Evolutionary conservation across 1,139 yeast genomes (phyloP).

Genomic region (Arxiozyma telluris): DNA sequence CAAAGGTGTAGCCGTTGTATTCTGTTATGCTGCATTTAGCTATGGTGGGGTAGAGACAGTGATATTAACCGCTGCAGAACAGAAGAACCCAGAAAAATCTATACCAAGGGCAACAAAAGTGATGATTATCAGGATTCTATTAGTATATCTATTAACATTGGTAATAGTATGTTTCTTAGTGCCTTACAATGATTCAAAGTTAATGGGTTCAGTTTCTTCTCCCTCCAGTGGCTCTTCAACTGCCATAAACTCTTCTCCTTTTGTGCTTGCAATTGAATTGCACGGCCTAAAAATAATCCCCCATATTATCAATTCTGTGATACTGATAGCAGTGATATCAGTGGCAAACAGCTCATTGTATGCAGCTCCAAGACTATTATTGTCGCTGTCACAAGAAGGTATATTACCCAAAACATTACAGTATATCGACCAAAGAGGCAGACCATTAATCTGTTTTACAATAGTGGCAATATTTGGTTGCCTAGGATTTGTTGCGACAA

Average conservation of each 20-base stretch:
- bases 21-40: slow-evolving; percentile 75
- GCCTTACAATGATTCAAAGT: slow-evolving; percentile 43
- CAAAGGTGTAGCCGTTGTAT: slow-evolving; percentile 71
- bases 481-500: slow-evolving; percentile 52
- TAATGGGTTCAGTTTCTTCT: slow-evolving; percentile 37
- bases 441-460: slow-evolving; percentile 47
- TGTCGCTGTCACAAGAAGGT: slow-evolving; percentile 52
- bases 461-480: slow-evolving; percentile 48
- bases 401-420: slow-evolving; percentile 48
- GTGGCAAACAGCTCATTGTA: slow-evolving; percentile 69
- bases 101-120: slow-evolving; percentile 61
- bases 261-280: slow-evolving; percentile 56
- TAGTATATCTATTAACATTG: slow-evolving; percentile 52
- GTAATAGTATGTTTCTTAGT: slow-evolving; percentile 54
- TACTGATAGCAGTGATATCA: slow-evolving; percentile 54
- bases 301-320: slow-evolving; percentile 60
- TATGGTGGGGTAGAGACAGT: slow-evolving; percentile 74
- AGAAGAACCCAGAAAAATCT: slow-evolving; percentile 56
- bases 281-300: slow-evolving; percentile 60
- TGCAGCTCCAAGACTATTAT: slow-evolving; percentile 60
- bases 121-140: slow-evolving; percentile 57
- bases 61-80: slow-evolving; percentile 80
- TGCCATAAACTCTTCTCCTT: slow-evolving; percentile 41
- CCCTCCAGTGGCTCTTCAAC: background rate
- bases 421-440: slow-evolving; percentile 47